Evolutionary conservation across 169 alveolate species (phyloP), one percentile per base, ranked within the genome.

Genomic region (Pseudocohnilembus persalinus): DNA sequence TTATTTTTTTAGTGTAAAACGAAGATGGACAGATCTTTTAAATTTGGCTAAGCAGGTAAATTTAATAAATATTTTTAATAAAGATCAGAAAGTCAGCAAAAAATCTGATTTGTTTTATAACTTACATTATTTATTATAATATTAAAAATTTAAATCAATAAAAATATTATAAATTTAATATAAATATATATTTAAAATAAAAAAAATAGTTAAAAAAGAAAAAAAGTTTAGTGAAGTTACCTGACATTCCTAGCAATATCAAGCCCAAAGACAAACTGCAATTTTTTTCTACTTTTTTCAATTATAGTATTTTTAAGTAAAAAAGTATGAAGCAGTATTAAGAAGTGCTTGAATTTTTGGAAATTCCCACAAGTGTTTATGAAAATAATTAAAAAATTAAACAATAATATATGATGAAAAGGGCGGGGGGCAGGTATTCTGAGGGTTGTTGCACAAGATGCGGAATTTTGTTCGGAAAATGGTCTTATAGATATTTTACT

Each of bases 381-480:
- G 85, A 76, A 25, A 28, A 49, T 64, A 29, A 72, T 29, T 29
- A 78, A 35, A 85, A 85, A 35, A 72, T 29, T 16, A 77, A 78
- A 78, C 85, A 85, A 73, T 68, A 73, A 29, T 77, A 49, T 28
- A 73, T 85, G 81, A 65, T 31, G 16, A 85, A 85, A 64, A 32
- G 74, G 29, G 89, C 89, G 29, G 89, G 89, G 0, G 89, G 89
- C 4, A 73, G 89, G 78, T 68, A 64, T 31, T 68, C 82, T 15
- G 89, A 85, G 73, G 73, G 83, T 31, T 65, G 89, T 77, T 85
- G 89, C n/a, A 74, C 76, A 0, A 85, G 89, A 35, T 85, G 89
- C 31, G 89, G 89, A 29, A 79, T 82, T 11, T 74, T 85, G 24
- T 85, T 85, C 82, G 89, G 86, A 29, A 85, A 75, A 85, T 85